Base-by-base conservation (phyloP, 2,329 filamentous ascomycete species). In the Fusarium sp. region DNA sequence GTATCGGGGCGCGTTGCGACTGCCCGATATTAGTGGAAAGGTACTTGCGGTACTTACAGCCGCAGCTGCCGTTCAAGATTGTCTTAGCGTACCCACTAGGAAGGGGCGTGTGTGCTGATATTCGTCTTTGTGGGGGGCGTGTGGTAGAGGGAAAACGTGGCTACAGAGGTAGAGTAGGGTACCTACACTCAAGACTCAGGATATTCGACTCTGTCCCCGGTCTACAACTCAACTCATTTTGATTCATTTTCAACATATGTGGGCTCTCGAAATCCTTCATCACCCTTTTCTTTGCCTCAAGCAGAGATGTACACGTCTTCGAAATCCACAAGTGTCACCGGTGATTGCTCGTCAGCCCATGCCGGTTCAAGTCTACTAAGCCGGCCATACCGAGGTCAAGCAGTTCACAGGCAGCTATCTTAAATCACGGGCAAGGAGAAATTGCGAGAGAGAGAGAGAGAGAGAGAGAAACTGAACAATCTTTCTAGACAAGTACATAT, bases 1-100 rank as follows among this genome's bases (percentile, higher is more conserved):
- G 46, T 46, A 46, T 23, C 30, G 46, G 36, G 8, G 41, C 36
- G 13, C 44, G 36, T 20, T 56, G 8, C 30, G 16, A 38, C 40
- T 23, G 31, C 26, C 50, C 30, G 30, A 34, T 23, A 41, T 23
- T 33, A 44, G 52, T 49, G 52, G 56, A 40, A 50, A 69, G 72
- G 69, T 74, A 74, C 72, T 57, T 74, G 44, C 46, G 67, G 72
- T 74, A 74, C 72, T 64, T 72, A 71, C 69, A 74, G 70, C 72
- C 72, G 72, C 72, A 73, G 59, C 58, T 62, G 50, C 53, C 63
- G 59, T 61, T 30, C 41, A 52, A 54, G 38, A 40, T 40, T 15
- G 30, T 57, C 30, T 45, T 42, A 40, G 52, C 33, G 45, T 54
- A 46, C 49, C 55, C 28, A 6, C 23, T 23, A 23, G 23, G 23